Evolutionary conservation across 1,139 yeast genomes (phyloP).

Genomic region (Saccharomyces hybrid): DNA sequence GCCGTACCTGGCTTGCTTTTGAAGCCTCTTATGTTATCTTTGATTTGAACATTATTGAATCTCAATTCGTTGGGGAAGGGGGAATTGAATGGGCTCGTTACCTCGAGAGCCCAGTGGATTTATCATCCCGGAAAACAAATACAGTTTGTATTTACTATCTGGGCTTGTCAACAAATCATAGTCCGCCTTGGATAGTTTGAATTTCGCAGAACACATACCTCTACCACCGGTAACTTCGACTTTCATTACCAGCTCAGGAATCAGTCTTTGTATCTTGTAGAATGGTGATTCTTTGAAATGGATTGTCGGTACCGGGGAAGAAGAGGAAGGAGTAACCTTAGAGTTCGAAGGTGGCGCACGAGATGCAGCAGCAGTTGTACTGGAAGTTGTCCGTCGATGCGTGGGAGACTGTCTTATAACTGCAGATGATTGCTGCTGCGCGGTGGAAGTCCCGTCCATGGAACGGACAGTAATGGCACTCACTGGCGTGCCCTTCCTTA

Average conservation of each 20-base stretch:
- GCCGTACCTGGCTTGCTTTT: conserved; percentile 57
- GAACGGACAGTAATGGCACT: conserved; percentile 22
- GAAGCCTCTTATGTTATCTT: conserved; percentile 49
- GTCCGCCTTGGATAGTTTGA: conserved; percentile 38
- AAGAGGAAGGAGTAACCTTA: neutral
- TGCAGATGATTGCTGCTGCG: conserved; percentile 6
- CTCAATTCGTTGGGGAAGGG: conserved; percentile 53
- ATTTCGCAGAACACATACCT: conserved; percentile 35
- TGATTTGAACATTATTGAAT: conserved; percentile 41
- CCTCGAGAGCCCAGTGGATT: conserved; percentile 15
- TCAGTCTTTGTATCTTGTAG: conserved; percentile 37
- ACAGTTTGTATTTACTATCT: conserved; percentile 34
- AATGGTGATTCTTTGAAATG: conserved; percentile 47
- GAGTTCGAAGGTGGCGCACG: neutral
- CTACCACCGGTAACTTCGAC: conserved; percentile 35
- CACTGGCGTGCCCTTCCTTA: conserved; percentile 17
- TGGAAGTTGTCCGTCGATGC: neutral
- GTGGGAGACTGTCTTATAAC: neutral
- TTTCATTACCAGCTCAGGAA: conserved; percentile 41
- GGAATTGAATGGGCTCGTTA: conserved; percentile 27
- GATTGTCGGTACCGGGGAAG: neutral
- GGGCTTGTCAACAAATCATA: conserved; percentile 23
- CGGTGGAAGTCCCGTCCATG: conserved; percentile 12
- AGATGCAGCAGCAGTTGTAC: neutral
- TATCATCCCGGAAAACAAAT: conserved; percentile 41